A percentile compares a stretch with the other conserved stretches of the same genome.
Evolutionary conservation across 805 yeast species (phyloP).

Genomic region (Lipomyces sp.): DNA sequence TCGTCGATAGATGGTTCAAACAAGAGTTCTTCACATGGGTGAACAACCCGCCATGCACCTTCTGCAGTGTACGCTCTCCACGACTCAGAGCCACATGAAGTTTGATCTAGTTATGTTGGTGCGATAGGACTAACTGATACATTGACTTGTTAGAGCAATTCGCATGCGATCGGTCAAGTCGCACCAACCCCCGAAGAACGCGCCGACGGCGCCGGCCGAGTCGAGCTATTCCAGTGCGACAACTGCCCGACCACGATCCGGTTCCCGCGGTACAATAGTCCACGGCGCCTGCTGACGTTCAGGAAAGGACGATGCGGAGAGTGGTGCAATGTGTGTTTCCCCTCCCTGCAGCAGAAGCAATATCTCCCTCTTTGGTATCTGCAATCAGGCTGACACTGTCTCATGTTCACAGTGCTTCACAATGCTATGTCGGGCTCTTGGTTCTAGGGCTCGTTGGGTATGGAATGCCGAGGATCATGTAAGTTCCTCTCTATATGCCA

Average conservation of each 20-base stretch:
- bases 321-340: conserved; percentile 63
- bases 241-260: conserved; percentile 49
- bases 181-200: conserved; percentile 48
- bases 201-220: conserved; percentile 50
- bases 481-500: too few relatives aligned
- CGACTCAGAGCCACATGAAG: too few relatives aligned
- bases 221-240: conserved; percentile 64
- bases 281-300: conserved; percentile 56
- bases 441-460: conserved; percentile 62
- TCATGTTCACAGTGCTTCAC: conserved; percentile 60
- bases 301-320: conserved; percentile 89
- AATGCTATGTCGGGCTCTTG: conserved; percentile 63
- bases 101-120: too few relatives aligned
- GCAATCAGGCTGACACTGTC: too few relatives aligned
- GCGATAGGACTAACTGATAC: too few relatives aligned
- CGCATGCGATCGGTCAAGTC: conserved; percentile 41
- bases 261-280: conserved; percentile 76
- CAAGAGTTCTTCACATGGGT: conserved; percentile 81
- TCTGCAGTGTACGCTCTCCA: conserved; percentile 43
- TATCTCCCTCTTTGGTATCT: neutral
- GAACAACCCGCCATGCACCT: conserved; percentile 59
- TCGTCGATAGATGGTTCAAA: conserved; percentile 57
- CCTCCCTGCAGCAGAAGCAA: neutral
- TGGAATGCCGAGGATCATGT: conserved; percentile 95
- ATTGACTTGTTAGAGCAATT: conserved; percentile 44